phyloP scores from a whole-genome alignment of 768 basidiomycete genomes.

The Boletus edulis region DNA sequence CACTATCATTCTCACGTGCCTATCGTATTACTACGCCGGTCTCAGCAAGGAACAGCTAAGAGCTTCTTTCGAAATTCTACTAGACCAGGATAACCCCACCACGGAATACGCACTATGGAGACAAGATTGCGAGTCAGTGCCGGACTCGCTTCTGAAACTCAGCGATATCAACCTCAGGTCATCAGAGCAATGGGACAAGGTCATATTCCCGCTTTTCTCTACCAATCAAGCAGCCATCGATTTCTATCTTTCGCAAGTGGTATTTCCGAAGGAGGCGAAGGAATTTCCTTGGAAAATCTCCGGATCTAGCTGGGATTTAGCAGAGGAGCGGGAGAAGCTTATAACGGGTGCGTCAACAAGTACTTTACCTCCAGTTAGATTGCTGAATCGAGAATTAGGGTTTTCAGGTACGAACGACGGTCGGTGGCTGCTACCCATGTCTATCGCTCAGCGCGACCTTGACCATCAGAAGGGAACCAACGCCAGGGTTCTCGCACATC shows the following conservation, averaged over 20 bases:
- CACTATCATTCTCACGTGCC: slow-evolving; percentile 28
- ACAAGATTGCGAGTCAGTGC: neutral
- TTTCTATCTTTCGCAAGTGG: slow-evolving; percentile 25
- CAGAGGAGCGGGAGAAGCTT: slow-evolving; percentile 13
- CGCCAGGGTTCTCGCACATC: slow-evolving; percentile 32
- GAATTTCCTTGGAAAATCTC: slow-evolving; percentile 32
- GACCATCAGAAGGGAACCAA: slow-evolving; percentile 36
- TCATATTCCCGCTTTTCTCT: neutral
- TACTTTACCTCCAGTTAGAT: neutral
- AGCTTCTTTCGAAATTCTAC: neutral
- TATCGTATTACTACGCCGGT: slow-evolving; percentile 31
- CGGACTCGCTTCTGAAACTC: neutral
- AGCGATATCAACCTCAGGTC: slow-evolving; percentile 2
- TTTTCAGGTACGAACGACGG: slow-evolving; percentile 41
- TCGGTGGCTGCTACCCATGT: slow-evolving; percentile 34
- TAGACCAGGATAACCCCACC: slow-evolving; percentile 1
- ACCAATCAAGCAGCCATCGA: slow-evolving; percentile 1
- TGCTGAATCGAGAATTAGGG: slow-evolving; percentile 10
- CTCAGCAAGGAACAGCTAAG: slow-evolving; percentile 2
- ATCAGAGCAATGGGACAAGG: slow-evolving; percentile 2
- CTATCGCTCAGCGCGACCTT: slow-evolving; percentile 30
- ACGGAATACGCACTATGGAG: neutral
- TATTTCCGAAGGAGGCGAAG: slow-evolving; percentile 34
- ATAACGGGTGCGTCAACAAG: slow-evolving; percentile 2
- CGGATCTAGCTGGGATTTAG: slow-evolving; percentile 35